Base-by-base conservation (phyloP, 1,284 basidiomycete genomes). In the Schizophyllum amplum region DNA sequence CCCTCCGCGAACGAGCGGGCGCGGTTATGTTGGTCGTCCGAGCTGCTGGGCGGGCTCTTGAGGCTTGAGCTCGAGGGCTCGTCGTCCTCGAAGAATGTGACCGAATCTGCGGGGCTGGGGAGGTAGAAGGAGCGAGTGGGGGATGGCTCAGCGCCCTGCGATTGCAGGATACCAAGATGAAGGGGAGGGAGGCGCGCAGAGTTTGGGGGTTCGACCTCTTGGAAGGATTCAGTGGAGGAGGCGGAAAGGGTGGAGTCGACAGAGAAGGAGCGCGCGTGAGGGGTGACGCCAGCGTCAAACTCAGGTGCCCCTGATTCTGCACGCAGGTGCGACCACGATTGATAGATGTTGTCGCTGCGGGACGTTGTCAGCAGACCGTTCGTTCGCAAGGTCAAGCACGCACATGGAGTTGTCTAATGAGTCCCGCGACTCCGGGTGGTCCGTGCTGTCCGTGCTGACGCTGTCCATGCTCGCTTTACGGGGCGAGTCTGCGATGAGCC, bases 261-360 rank as follows among this genome's bases (percentile, higher is more conserved):
- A 21, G 87, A 89, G 59, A 82, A 78, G 3, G 79, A 79, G 20
- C 82, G 78, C n/a, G 75, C 72, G 66, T 88, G 84, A 13, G 80
- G 76, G 9, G 74, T 74, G 47, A 71, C 67, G n/a, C 69, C 72
- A 17, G 66, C 66, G 48, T 72, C 69, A 53, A 67, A 65, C 26
- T 72, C 71, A 33, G 33, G 11, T 42, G 33, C 63, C 67, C 33
- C 73, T 70, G n/a, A n/a, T 46, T 65, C 66, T 17, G 66, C 63
- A 20, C 72, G 74, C 58, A 78, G 73, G 51, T 66, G 66, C 65
- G 69, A 61, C 71, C 79, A 81, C 13, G 74, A 72, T 56, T 70
- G 70, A 60, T 72, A 69, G 55, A 65, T 71, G 56, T 73, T 72
- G 59, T 75, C 71, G 46, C 75, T 78, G 56, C n/a, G 55, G 57